Base-by-base conservation (phyloP, 2,329 filamentous ascomycete species). In the Phoma herbarum region DNA sequence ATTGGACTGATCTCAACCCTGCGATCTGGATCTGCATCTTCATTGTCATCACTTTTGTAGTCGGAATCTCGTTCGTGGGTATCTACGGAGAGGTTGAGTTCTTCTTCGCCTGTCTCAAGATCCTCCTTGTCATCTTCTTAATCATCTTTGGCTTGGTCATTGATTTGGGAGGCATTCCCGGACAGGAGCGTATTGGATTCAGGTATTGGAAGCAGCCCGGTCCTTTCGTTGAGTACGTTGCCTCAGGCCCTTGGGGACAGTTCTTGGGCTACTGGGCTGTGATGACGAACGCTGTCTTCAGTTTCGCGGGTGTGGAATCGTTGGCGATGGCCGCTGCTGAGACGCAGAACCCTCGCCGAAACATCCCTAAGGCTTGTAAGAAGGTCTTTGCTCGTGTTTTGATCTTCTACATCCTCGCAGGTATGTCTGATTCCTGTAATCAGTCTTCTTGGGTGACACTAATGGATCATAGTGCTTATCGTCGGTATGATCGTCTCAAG, bases 131-230 rank as follows among this genome's bases (percentile, higher is more conserved):
- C 39, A 39, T 74, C 9, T 70, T 70, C 48, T 54, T 75, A 33
- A 69, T 75, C 47, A 66, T 72, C 23, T 60, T 70, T 20, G 67
- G 67, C 4, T 47, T 74, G 22, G 69, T 73, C 37, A 65, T 74
- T n/a, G 64, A 69, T 44, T 63, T 74, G 11, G 71, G 70, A 18
- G 71, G 70, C 2, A 64, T 67, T 12, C 70, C 70, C 2, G 67
- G 65, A 42, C 62, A 66, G 39, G 68, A 70, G n/a, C 66, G 42
- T 4, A 64, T 72, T 22, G 89, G 89, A 1, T 91, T 91, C 72
- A 75, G 81, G 45, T 90, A 90, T 74, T 92, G 89, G 90, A 83
- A 79, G 41, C 72, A 85, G 14, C 89, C 89, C 0, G 88, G 87
- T 1, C 85, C 88, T 0, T 70, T 75, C 44, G 70, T 66, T 18